Percentiles rank a stretch among this genome's conserved stretches.
Conservation (phyloP, 306 rosid genomes). For the Dryas alaskensis region DNA sequence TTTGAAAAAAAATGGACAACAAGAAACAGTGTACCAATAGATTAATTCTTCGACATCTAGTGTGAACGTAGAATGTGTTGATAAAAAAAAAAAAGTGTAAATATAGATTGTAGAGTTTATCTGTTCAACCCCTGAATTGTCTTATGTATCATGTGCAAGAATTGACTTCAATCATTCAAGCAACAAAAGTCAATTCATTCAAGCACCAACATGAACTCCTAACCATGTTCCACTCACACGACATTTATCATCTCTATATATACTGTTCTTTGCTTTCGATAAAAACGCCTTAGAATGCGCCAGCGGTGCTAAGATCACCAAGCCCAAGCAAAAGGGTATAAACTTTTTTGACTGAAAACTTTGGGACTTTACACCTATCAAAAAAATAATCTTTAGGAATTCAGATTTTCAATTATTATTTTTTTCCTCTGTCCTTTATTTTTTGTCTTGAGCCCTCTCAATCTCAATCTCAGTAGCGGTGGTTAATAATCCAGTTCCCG, state of each 20-base stretch:
- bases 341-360: too few species aligned
- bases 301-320: too few species aligned
- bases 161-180: slow-evolving; percentile 15
- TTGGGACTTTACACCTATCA: background rate
- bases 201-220: slow-evolving; percentile 5
- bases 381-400: background rate
- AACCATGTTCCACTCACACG: slow-evolving; percentile 5
- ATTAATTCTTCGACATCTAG: background rate
- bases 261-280: background rate
- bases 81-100: background rate
- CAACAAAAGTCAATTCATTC: slow-evolving; percentile 9
- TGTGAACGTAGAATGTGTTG: background rate
- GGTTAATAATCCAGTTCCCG: slow-evolving; percentile 2
- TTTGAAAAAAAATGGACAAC: too few species aligned
- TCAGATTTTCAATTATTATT: background rate
- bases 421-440: too few species aligned
- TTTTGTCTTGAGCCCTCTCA: background rate
- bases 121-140: background rate
- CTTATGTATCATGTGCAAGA: slow-evolving; percentile 6
- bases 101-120: background rate
- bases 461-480: slow-evolving; percentile 15
- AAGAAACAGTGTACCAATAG: too few species aligned
- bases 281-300: slow-evolving; percentile 4
- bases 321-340: too few species aligned
- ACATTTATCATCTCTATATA: background rate